Base-by-base conservation (phyloP, 805 yeast genomes). In the Cyberlindnera amylophila region DNA sequence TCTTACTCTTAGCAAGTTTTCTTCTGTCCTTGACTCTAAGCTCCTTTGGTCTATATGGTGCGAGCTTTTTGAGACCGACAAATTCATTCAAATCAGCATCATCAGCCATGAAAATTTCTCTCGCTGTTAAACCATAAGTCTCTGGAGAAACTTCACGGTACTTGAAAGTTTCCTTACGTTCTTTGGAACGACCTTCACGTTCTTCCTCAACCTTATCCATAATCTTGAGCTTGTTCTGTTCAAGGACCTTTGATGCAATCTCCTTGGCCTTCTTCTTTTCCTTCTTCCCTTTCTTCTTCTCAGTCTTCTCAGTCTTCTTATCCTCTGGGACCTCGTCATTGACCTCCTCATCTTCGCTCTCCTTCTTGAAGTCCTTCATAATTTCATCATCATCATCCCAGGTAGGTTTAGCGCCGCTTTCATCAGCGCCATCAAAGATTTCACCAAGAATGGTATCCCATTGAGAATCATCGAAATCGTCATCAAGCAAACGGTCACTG, bases 61-160 rank as follows among this genome's bases (percentile, higher is more conserved):
- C 97, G 52, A 93, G 80, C 63, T 90, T 90, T 70, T 91, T 91
- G 55, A 93, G 68, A 17, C 96, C 93, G 44, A 89, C 82, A 56
- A 73, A 89, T 43, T 81, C 83, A 64, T 93, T 93, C 63, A 93
- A 71, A 37, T 83, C 85, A 47, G 75, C 72, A 61, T 93, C 99
- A 57, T 86, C 91, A 12, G 99, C 99, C 45, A 87, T 67, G 41
- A 93, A 70, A 36, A 93, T 93, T 55, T 93, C 99, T 49, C 93
- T 74, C 0, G 93, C 75, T 0, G 86, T 72, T 37, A 93, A 71
- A 11, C 98, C 98, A 66, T 77, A 93, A 9, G 89, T 69, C 57
- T 93, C 98, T 8, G 99, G 97, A 1, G 96, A 89, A 4, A 93
- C 98, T 54, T 89, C 96, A 55, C 97, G 77, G 61, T 93, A 93